Evolutionary conservation across 2,329 filamentous ascomycete genomes (phyloP).

Genomic region (Penicillium corylophilum): DNA sequence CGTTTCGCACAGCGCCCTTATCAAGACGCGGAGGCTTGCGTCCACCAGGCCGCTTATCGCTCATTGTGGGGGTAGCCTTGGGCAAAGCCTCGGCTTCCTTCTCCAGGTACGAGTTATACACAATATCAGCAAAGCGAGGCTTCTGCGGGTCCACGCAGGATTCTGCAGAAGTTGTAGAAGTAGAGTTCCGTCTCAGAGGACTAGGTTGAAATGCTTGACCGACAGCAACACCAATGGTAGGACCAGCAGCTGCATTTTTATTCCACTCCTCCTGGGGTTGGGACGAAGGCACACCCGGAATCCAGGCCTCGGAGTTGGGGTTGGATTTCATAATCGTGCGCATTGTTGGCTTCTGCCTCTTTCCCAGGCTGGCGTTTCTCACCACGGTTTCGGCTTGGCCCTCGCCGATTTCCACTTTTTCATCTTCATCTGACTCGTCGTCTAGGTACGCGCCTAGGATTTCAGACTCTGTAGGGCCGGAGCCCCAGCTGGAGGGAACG

Average conservation of each 20-base stretch:
- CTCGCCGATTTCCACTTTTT: constrained; percentile 11
- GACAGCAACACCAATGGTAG: constrained; percentile 1
- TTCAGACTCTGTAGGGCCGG: constrained; percentile 48
- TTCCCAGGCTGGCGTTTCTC: constrained; percentile 45
- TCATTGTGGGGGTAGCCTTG: constrained; percentile 37
- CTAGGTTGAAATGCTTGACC: constrained; percentile 7
- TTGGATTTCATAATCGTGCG: constrained; percentile 40
- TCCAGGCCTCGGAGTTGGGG: constrained; percentile 20
- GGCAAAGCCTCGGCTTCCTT: constrained; percentile 28
- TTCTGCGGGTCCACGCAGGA: constrained; percentile 33
- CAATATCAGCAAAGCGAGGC: constrained; percentile 27
- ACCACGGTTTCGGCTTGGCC: constrained; percentile 32
- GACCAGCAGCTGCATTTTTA: neutral
- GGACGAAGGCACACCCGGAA: constrained; percentile 11
- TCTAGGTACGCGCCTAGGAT: constrained; percentile 41
- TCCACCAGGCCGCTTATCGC: constrained; percentile 38
- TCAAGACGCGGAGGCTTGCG: constrained; percentile 69
- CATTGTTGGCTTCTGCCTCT: constrained; percentile 41
- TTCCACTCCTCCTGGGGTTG: constrained; percentile 5
- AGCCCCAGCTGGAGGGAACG: constrained; percentile 68
- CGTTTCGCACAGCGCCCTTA: constrained; percentile 76
- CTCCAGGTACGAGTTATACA: constrained; percentile 16
- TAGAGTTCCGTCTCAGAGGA: constrained; percentile 10
- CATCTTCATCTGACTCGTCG: constrained; percentile 26
- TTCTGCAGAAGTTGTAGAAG: constrained; percentile 23